Evolutionary conservation across 2,329 filamentous ascomycete genomes (phyloP).

Genomic region (Fonsecaea pugnacius): DNA sequence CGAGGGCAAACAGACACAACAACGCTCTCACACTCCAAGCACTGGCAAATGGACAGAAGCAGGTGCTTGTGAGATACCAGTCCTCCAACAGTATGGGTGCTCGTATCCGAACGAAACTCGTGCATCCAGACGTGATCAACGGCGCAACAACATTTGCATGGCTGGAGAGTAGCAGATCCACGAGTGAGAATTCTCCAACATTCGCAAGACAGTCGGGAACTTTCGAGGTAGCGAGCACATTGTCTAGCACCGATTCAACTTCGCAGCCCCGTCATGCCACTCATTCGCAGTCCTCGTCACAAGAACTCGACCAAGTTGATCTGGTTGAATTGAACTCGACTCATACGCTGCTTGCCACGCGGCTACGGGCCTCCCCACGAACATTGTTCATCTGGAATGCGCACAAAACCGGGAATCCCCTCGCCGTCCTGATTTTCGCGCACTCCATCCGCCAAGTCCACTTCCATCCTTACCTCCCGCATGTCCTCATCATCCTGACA

Average conservation of each 20-base stretch:
- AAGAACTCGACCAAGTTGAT: constrained; percentile 14
- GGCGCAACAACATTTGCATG: constrained; percentile 30
- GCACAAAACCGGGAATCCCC: constrained; percentile 3
- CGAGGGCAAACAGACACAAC: constrained; percentile 1
- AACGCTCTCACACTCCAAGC: constrained; percentile 23
- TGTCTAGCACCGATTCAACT: constrained; percentile 1
- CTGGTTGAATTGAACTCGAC: constrained; percentile 27
- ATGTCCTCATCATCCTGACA: constrained; percentile 33
- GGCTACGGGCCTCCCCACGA: constrained; percentile 21
- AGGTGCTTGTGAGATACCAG: constrained; percentile 29
- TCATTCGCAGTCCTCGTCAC: not conserved
- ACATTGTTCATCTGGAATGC: constrained; percentile 32
- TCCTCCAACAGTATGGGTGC: constrained; percentile 19
- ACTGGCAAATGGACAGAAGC: constrained; percentile 27
- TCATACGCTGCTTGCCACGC: constrained; percentile 29
- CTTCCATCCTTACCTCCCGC: constrained; percentile 30
- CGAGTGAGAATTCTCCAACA: not conserved
- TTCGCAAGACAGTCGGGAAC: constrained; percentile 28
- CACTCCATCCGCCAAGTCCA: constrained; percentile 28
- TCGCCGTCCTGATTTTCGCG: constrained; percentile 26
- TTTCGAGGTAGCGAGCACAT: constrained; percentile 21
- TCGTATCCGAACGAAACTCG: constrained; percentile 14
- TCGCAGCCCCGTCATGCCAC: constrained; percentile 2
- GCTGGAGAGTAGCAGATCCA: constrained; percentile 25
- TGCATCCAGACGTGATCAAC: constrained; percentile 30